Base-by-base conservation (phyloP, 2,329 filamentous ascomycete species). In the Fusarium newnesense region DNA sequence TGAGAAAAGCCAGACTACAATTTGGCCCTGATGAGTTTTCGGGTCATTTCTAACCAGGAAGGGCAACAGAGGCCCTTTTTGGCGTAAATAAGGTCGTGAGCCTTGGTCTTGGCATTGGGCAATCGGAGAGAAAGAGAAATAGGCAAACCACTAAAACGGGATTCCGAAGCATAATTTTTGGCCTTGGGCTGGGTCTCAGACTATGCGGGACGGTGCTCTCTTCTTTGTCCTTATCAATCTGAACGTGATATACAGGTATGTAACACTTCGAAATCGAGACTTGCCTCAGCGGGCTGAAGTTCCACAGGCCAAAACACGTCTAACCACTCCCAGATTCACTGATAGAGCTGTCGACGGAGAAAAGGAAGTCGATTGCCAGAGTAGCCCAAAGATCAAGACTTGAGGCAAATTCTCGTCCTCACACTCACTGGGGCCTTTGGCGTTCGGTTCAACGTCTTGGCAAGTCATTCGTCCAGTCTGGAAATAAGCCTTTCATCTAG, bases 361-460 rank as follows among this genome's bases (percentile, higher is more conserved):
- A 50, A 52, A 12, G 34, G 40, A 26, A 58, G 36, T 30, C 49
- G 46, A 37, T 37, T 19, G 46, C 40, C 19, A n/a, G 42, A 58
- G 49, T 58, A n/a, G 32, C 18, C 26, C 9, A 26, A 39, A 24
- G 10, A 19, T 37, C 24, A 26, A 60, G 37, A 28, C 26, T 32
- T 15, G 47, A 15, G 13, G 15, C 36, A 28, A 34, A 60, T 37
- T 42, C 16, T 21, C 47, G 42, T 18, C 21, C 19, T 40, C 4
- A 47, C 26, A 21, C 19, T 40, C 4, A 47, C 26, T 24, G 21
- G 47, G n/a, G 21, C 47, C 15, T 58, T 37, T 40, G 21, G 18
- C 21, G 18, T 47, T n/a, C 57, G 28, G n/a, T 36, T 42, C 37
- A 54, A 18, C 24, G 7, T 47, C 61, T 67, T 67, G 64, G 62